Evolutionary conservation across 352 stramenopile genomes (phyloP).

Genomic region (Discostella stelligera): DNA sequence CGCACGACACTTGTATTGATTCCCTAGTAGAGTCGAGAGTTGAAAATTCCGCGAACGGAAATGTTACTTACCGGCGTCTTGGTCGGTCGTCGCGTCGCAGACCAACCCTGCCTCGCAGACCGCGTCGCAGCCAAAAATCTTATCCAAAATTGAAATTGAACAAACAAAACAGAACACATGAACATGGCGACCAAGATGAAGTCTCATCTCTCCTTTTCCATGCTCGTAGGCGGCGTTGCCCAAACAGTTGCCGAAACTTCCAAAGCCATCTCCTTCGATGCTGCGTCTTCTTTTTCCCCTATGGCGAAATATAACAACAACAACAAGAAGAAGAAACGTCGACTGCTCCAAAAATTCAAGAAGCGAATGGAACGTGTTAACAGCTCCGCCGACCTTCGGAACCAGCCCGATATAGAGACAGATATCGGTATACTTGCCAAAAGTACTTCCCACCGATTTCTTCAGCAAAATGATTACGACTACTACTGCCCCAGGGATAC

Average conservation of each 20-base stretch:
- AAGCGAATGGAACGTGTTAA: slow-evolving; percentile 7
- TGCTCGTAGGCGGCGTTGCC: slow-evolving; percentile 10
- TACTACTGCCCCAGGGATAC: slow-evolving; percentile 52
- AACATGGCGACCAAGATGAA: slow-evolving; percentile 6
- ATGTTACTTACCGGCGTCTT: too few relatives aligned
- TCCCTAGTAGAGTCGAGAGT: too few relatives aligned
- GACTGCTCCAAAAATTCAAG: slow-evolving; percentile 34
- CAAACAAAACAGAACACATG: too few relatives aligned
- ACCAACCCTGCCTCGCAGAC: too few relatives aligned
- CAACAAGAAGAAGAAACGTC: neutral
- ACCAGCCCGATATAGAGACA: neutral
- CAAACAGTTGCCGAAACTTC: neutral
- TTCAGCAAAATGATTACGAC: slow-evolving; percentile 24
- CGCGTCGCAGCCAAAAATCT: too few relatives aligned
- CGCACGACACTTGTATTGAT: too few relatives aligned
- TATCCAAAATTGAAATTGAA: too few relatives aligned
- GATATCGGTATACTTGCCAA: slow-evolving; percentile 36
- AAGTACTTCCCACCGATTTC: slow-evolving; percentile 17
- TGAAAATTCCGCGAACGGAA: too few relatives aligned
- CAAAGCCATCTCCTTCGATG: neutral
- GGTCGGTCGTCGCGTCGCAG: too few relatives aligned
- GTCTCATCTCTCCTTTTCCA: neutral
- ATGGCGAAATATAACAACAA: neutral
- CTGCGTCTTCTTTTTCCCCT: neutral
- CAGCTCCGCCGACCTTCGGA: neutral